These are phyloP conservation scores for Barnettozyma siamensis DNA, from an alignment of 805 yeast species.

Conservation along the genomic window DNA sequence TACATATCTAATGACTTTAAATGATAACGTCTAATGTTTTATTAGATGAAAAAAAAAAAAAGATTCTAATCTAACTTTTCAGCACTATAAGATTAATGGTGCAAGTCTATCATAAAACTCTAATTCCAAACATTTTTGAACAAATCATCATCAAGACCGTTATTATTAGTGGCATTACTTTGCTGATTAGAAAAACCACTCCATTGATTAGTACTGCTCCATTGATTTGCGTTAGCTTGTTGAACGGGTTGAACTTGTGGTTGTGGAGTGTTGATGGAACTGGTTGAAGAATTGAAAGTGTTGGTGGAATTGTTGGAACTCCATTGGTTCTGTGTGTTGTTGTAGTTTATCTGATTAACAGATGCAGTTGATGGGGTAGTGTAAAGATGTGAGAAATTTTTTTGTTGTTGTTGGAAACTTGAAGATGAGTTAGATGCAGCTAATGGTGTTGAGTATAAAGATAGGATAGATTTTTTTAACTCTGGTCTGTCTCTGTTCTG, in stretches of 20 bases:
- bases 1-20: too few species aligned
- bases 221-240: constrained; percentile 26
- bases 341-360: constrained; percentile 13
- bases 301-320: background rate
- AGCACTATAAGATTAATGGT: too few species aligned
- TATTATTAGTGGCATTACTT: constrained; percentile 6
- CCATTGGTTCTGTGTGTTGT: constrained; percentile 7
- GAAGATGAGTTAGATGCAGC: constrained; percentile 20
- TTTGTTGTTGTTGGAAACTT: constrained; percentile 13
- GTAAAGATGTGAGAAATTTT: constrained; percentile 9
- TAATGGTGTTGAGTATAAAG: constrained; percentile 67
- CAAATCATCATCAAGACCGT: constrained; percentile 51
- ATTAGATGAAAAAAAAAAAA: too few species aligned
- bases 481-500: constrained; percentile 54
- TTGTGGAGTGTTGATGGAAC: background rate
- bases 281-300: background rate
- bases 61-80: too few species aligned
- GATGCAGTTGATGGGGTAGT: constrained; percentile 9
- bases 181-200: constrained; percentile 14
- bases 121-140: constrained; percentile 66
- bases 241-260: too few species aligned
- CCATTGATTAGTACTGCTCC: constrained; percentile 26
- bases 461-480: constrained; percentile 84
- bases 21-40: too few species aligned
- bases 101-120: too few species aligned